These are phyloP conservation scores for Lepidium didymum DNA, from an alignment of 345 rosid genomes.

Conservation along the genomic window DNA sequence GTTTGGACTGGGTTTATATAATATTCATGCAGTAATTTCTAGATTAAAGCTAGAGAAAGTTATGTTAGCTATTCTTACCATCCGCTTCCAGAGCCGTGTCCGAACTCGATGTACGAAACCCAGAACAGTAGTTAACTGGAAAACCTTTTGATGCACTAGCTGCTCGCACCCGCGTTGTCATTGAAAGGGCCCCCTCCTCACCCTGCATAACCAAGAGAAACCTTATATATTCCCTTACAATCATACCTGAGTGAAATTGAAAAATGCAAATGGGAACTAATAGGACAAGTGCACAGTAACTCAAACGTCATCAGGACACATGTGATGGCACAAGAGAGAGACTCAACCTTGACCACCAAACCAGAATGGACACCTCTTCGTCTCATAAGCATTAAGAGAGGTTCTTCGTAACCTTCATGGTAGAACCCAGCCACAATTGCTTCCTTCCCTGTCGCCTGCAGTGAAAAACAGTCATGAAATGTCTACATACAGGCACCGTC, in stretches of 20 bases:
- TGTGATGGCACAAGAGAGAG: slow-evolving; percentile 18
- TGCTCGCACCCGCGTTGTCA: slow-evolving; percentile 80
- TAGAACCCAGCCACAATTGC: slow-evolving; percentile 87
- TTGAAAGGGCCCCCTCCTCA: slow-evolving; percentile 95
- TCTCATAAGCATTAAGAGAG: slow-evolving; percentile 96
- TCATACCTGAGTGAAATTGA: neutral
- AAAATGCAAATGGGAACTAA: neutral
- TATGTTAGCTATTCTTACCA: slow-evolving; percentile 37
- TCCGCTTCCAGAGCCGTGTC: slow-evolving; percentile 67
- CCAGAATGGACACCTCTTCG: slow-evolving; percentile 95
- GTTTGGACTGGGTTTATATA: neutral
- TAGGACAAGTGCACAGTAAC: neutral
- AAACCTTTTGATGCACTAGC: slow-evolving; percentile 68
- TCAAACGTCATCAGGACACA: neutral
- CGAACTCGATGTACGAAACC: slow-evolving; percentile 63
- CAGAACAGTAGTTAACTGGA: slow-evolving; percentile 92
- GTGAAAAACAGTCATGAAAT: slow-evolving; percentile 7
- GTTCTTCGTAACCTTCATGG: slow-evolving; percentile 92
- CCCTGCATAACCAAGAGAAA: slow-evolving; percentile 43
- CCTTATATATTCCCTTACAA: neutral
- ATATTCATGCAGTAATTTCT: neutral
- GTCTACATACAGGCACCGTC: neutral
- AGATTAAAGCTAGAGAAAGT: neutral
- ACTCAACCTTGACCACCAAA: slow-evolving; percentile 79
- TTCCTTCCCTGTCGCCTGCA: slow-evolving; percentile 87